These are phyloP conservation scores for Fusarium fujikuroi DNA, from an alignment of 2,329 filamentous ascomycete species.

Conservation along the genomic window DNA sequence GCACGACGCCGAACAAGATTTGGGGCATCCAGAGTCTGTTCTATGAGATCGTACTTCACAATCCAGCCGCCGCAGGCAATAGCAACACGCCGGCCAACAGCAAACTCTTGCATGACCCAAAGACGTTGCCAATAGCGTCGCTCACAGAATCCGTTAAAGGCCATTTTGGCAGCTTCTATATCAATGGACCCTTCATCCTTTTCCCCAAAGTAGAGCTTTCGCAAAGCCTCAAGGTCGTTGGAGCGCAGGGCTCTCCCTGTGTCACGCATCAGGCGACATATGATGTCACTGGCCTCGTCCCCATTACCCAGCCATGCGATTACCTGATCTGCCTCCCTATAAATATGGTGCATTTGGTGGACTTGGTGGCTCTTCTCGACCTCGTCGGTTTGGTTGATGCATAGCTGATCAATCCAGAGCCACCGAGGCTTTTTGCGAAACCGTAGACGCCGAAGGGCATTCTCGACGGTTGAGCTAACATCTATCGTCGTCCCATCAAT, in stretches of 20 bases:
- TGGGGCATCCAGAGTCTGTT: not conserved
- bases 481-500: not conserved
- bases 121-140: not conserved
- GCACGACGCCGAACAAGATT: not conserved
- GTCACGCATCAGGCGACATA: not conserved
- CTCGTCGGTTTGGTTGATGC: not conserved
- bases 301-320: not conserved
- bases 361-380: not conserved
- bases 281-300: not conserved
- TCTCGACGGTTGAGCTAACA: not conserved
- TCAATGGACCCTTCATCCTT: not conserved
- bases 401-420: not conserved
- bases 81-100: not conserved
- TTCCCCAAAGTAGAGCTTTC: not conserved
- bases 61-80: not conserved
- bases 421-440: not conserved
- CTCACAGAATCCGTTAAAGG: not conserved
- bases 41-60: not conserved
- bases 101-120: not conserved
- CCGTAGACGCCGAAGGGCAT: not conserved
- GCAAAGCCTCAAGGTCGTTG: not conserved
- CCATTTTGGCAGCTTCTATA: not conserved
- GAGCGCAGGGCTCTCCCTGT: not conserved
- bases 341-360: not conserved
- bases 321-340: not conserved